Evolutionary conservation across 2,329 filamentous ascomycete species (phyloP), one percentile per base, ranked within the genome.

Genomic region (Hypomyces rosellus): DNA sequence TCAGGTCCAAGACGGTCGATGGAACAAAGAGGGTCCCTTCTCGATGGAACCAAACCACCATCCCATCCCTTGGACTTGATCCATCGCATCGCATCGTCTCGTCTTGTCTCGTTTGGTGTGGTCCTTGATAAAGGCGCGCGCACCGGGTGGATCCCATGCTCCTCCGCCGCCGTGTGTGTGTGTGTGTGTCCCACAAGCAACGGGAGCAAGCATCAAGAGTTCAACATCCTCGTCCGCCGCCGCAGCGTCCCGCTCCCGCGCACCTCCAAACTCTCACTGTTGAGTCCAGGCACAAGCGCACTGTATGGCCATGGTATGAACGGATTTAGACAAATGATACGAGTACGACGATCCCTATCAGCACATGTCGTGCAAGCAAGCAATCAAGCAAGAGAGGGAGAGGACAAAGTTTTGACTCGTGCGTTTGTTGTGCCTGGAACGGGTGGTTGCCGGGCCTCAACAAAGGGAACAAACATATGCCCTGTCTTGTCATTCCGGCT

Each of bases 211-310:
- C 50, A 52, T 46, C 36, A 45, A 20, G 5, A 18, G 15, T 41
- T 30, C 37, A 46, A 44, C 49, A 46, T 46, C 49, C 49, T 30
- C 25, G 25, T 30, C 45, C 44, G 49, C 49, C 48, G 41, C 48
- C 49, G 49, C 49, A 48, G 45, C 49, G 45, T 45, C 41, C 50
- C 50, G 50, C 44, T 52, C 50, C 50, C 46, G 50, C 46, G 46
- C 50, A 45, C 38, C 37, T 45, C 15, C 38, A 39, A 39, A 30
- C 49, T 25, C 25, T 42, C 42, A 50, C 42, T 12, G 25, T 30
- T 22, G 40, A 30, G 25, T 2, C 41, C 50, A 49, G 50, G 46
- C 50, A 49, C 46, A 46, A 30, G 50, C 50, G 48, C 50, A 51
- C 50, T 51, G 50, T 51, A 34, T 45, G 15, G 4, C 5, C 5